A percentile compares a stretch with the other conserved stretches of the same genome.
Conservation (phyloP, 1,139 yeast species). For the Casaregolazyma lundiana region DNA sequence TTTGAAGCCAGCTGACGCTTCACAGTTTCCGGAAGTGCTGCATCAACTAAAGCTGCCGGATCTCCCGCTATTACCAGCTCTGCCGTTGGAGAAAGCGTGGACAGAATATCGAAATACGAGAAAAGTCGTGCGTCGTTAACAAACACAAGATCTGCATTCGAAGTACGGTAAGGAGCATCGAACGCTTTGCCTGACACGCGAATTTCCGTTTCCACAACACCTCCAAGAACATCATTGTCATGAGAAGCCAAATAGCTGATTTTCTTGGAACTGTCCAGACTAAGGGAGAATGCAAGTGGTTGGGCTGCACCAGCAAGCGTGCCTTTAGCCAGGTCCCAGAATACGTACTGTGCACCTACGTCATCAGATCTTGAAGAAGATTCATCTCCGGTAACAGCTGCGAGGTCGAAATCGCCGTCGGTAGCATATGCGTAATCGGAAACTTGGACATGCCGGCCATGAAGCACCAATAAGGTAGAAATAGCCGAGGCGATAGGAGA, state of each 20-base stretch:
- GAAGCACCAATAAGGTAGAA: slow-evolving; percentile 58
- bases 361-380: slow-evolving; percentile 13
- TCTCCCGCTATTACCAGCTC: slow-evolving; percentile 48
- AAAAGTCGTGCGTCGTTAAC: slow-evolving; percentile 58
- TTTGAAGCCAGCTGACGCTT: slow-evolving; percentile 47
- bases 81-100: slow-evolving; percentile 55
- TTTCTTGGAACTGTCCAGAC: slow-evolving; percentile 55
- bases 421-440: slow-evolving; percentile 31
- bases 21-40: slow-evolving; percentile 19
- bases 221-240: slow-evolving; percentile 70
- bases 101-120: slow-evolving; percentile 54
- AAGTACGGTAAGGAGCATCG: slow-evolving; percentile 40
- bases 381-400: slow-evolving; percentile 20
- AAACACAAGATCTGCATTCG: slow-evolving; percentile 58
- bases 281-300: slow-evolving; percentile 65
- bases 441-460: slow-evolving; percentile 14
- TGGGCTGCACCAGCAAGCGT: slow-evolving; percentile 49
- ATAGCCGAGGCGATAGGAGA: slow-evolving; percentile 63
- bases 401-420: slow-evolving; percentile 23
- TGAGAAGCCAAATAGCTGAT: slow-evolving; percentile 59
- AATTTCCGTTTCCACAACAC: slow-evolving; percentile 75
- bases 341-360: slow-evolving; percentile 38
- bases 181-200: slow-evolving; percentile 36
- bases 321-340: slow-evolving; percentile 45
- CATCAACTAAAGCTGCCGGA: slow-evolving; percentile 32